These are phyloP conservation scores for Trichosporon faecale DNA, from an alignment of 1,284 basidiomycete genomes.

Conservation along the genomic window DNA sequence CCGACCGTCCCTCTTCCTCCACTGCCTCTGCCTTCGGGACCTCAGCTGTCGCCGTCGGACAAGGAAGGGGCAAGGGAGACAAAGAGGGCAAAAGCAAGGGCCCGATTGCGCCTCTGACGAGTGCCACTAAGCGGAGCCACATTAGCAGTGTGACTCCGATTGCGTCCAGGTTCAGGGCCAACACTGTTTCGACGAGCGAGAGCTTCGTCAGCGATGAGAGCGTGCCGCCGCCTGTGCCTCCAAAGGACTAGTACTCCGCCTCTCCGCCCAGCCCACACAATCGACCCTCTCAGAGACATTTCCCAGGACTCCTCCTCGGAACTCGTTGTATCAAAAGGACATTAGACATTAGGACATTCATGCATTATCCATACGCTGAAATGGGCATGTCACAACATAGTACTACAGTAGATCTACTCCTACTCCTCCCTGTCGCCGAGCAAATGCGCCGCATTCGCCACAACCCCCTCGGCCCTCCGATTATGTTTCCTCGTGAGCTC, in stretches of 20 bases:
- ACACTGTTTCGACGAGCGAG: not conserved
- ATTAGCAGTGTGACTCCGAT: not conserved
- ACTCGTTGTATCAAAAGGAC: no score
- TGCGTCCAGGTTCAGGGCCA: not conserved
- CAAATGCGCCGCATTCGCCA: slow-evolving; percentile 41
- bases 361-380: no score
- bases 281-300: no score
- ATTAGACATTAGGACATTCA: not conserved
- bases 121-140: not conserved
- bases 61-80: no score
- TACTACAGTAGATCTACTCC: not conserved
- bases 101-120: not conserved
- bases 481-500: slow-evolving; percentile 39
- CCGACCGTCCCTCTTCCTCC: not conserved
- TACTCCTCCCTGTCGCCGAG: slow-evolving; percentile 17
- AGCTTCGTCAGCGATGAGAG: not conserved
- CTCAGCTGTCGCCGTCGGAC: no score
- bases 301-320: no score
- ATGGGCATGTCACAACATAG: slow-evolving; percentile 1
- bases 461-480: slow-evolving; percentile 41
- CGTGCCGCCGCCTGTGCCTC: not conserved
- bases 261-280: no score
- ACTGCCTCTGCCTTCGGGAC: no score
- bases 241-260: not conserved
- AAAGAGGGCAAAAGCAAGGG: no score